These are phyloP conservation scores for Chlamydomonas schloesseri DNA, from an alignment of 139 green algal genomes.

Conservation along the genomic window DNA sequence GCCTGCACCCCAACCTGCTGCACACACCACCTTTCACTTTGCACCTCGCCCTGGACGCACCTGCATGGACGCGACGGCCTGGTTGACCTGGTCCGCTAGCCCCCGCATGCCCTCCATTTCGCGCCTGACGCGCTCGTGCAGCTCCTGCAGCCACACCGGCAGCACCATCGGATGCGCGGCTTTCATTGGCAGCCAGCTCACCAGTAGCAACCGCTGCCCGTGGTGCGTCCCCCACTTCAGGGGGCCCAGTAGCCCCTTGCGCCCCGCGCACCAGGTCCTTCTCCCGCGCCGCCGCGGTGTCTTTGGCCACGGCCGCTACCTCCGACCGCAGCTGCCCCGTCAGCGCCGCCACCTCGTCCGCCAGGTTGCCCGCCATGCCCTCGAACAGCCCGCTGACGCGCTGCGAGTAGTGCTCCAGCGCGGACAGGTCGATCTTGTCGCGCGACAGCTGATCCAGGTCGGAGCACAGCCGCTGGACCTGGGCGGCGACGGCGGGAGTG, in stretches of 20 bases:
- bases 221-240: too few species aligned
- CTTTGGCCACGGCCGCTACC: conserved; percentile 2
- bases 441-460: conserved; percentile 52
- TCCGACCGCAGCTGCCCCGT: conserved; percentile 22
- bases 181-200: too few species aligned
- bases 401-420: conserved; percentile 57
- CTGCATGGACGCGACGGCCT: conserved; percentile 4
- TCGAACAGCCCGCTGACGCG: conserved; percentile 34
- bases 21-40: too few species aligned
- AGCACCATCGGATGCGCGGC: too few species aligned
- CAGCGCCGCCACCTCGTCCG: conserved; percentile 40
- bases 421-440: conserved; percentile 55
- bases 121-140: background rate
- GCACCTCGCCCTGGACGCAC: background rate
- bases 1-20: too few species aligned
- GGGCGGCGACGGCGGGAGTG: background rate
- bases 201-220: too few species aligned
- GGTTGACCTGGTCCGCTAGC: conserved; percentile 13
- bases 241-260: too few species aligned
- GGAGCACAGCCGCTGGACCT: conserved; percentile 41
- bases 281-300: background rate
- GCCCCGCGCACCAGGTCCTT: conserved; percentile 32
- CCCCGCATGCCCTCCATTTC: conserved; percentile 23
- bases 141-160: background rate
- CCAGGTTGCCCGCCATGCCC: conserved; percentile 39